Percentiles rank a stretch among this genome's conserved stretches.
Evolutionary conservation across 805 yeast genomes (phyloP).

Genomic region (Metschnikowia henanensis): DNA sequence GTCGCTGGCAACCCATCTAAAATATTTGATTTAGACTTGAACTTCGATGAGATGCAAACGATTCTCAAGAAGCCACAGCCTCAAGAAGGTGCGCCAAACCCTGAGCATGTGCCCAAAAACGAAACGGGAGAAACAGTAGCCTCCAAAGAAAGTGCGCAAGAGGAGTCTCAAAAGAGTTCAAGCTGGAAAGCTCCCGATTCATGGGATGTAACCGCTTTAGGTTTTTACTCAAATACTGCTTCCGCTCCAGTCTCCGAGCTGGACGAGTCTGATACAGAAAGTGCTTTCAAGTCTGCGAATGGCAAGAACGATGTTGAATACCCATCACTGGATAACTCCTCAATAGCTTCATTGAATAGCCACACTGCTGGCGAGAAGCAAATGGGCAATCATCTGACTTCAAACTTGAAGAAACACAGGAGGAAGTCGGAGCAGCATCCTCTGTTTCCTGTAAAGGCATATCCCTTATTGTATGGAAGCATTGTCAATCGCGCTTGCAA

Average conservation of each 20-base stretch:
- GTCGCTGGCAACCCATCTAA: constrained; percentile 15
- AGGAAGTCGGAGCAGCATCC: constrained; percentile 11
- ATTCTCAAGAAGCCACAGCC: constrained; percentile 37
- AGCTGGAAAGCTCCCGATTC: constrained; percentile 49
- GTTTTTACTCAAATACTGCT: constrained; percentile 9
- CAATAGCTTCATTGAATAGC: constrained; percentile 1
- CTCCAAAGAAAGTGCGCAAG: constrained; percentile 9
- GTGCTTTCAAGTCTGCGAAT: background rate
- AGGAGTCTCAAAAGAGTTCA: constrained; percentile 14
- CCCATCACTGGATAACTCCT: background rate
- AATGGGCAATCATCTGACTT: background rate
- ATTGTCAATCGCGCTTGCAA: constrained; percentile 6
- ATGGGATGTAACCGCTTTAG: constrained; percentile 44
- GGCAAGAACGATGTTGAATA: background rate
- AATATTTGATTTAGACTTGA: constrained; percentile 44
- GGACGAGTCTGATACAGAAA: constrained; percentile 13
- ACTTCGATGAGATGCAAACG: constrained; percentile 51
- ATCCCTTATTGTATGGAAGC: constrained; percentile 37
- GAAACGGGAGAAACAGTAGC: constrained; percentile 1
- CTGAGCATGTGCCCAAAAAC: background rate
- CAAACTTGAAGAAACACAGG: constrained; percentile 7
- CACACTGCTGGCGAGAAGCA: background rate
- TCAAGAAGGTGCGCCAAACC: background rate
- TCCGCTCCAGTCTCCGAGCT: constrained; percentile 13
- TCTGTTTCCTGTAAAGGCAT: constrained; percentile 12